Evolutionary conservation across 2,329 filamentous ascomycete species (phyloP), one percentile per base, ranked within the genome.

Genomic region (Biscogniauxia sp.): DNA sequence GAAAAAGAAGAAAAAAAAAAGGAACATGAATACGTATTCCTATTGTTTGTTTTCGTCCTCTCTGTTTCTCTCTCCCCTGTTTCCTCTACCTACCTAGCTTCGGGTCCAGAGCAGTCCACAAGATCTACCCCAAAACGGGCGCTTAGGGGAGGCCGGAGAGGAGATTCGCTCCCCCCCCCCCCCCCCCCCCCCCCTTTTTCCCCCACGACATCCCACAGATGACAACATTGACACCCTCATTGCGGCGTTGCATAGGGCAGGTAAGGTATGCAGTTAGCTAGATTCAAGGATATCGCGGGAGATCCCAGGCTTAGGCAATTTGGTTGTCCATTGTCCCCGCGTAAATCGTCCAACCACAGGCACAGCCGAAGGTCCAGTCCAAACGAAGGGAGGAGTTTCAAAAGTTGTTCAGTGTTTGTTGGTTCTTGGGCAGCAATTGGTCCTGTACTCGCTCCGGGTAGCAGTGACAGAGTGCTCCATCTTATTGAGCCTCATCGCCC

Each of bases 311-410:
- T 17, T 3, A 45, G 17, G 37, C 17, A 45, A n/a, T 45, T 11
- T 45, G 2, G 37, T 45, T 6, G 11, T 45, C 37, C 11, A n/a
- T 11, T 17, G 17, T 45, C 17, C 2, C 15, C 25, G 9, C 52
- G 52, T 54, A 54, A 54, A 54, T 19, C 25, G 4, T 54, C 52
- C 52, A 54, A 54, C 52, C 52, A 54, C 4, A 32, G n/a, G 13
- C 20, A 32, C 25, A 15, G 23, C 9, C 23, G 52, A 54, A 37
- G 32, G 25, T 32, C 25, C 17, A 32, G 26, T 37, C 26, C 25
- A 32, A 26, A 25, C 52, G n/a, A 54, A 20, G 19, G 15, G 32
- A 9, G 51, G 23, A 26, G 20, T 17, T 17, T 45, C 11, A 45
- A 45, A 15, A 13, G 37, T 13, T 7, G 11, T 45, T n/a, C 1